Conservation (phyloP, 106 monocot genomes). For the Chionographis japonica region DNA sequence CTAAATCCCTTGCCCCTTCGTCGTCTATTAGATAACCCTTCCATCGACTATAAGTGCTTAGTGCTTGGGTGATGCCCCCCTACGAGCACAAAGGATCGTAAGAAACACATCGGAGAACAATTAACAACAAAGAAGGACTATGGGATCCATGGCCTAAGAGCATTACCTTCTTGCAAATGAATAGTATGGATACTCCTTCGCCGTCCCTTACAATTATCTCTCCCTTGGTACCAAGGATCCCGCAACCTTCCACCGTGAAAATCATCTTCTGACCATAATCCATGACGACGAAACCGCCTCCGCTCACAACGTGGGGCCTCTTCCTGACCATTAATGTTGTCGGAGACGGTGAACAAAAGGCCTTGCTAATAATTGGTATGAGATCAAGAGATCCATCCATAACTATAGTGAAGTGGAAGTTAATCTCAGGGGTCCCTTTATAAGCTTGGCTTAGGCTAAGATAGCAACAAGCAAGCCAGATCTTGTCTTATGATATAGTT, state of each 20-base stretch:
- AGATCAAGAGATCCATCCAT: constrained; percentile 32
- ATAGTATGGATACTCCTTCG: constrained; percentile 54
- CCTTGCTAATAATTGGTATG: constrained; percentile 65
- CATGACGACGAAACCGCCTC: constrained; percentile 68
- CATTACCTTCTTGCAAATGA: constrained; percentile 60
- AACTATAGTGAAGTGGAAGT: not conserved
- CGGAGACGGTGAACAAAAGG: constrained; percentile 42
- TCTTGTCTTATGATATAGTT: no score
- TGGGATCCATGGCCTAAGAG: no score
- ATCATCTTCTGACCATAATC: constrained; percentile 30
- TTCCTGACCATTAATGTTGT: constrained; percentile 45
- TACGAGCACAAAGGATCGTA: not conserved
- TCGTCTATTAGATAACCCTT: constrained; percentile 56
- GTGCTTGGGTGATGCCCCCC: constrained; percentile 62
- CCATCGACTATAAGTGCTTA: constrained; percentile 47
- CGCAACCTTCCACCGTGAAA: constrained; percentile 71
- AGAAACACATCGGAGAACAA: not conserved
- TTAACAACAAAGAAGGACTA: not conserved
- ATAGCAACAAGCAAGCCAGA: no score
- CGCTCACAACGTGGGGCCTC: constrained; percentile 55
- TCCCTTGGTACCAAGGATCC: constrained; percentile 52
- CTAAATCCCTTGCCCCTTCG: constrained; percentile 24
- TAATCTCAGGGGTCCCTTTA: no score
- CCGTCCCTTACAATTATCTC: constrained; percentile 58
- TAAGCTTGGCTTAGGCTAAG: not conserved